phyloP scores from a whole-genome alignment of 2,329 filamentous ascomycete species.

The Didymella pinodella region DNA sequence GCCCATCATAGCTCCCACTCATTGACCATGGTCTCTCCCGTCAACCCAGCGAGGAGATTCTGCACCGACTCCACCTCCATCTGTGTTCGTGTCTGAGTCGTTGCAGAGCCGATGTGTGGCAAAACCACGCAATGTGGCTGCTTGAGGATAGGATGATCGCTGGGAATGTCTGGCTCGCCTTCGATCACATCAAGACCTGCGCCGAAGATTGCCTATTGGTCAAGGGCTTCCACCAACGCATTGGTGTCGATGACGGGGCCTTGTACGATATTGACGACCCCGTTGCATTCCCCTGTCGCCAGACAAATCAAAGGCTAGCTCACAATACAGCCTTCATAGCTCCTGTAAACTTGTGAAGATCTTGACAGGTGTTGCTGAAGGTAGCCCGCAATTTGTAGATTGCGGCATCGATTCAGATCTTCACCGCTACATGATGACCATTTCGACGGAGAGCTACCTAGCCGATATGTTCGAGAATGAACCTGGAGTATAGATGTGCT shows the following conservation, averaged over 20 bases:
- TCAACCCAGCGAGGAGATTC: conserved; percentile 56
- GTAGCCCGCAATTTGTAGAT: no score
- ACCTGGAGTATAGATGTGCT: not conserved
- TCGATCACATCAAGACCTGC: conserved; percentile 66
- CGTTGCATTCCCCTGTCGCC: conserved; percentile 7
- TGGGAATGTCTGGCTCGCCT: conserved; percentile 59
- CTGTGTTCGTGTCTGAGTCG: conserved; percentile 64
- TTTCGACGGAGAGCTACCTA: no score
- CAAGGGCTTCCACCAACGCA: conserved; percentile 60
- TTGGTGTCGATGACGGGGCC: conserved; percentile 64
- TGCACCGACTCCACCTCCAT: conserved; percentile 66
- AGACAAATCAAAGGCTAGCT: no score
- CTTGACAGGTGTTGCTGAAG: no score
- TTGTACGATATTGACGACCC: conserved; percentile 65
- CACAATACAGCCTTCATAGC: no score
- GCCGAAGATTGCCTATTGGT: conserved; percentile 60
- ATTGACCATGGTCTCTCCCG: conserved; percentile 40
- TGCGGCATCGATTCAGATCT: no score
- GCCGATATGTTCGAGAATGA: not conserved
- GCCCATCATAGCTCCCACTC: conserved; percentile 47
- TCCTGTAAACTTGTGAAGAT: no score
- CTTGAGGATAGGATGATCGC: conserved; percentile 58
- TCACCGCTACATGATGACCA: no score
- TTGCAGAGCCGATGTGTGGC: conserved; percentile 66
- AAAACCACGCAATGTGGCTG: conserved; percentile 61